Base-by-base conservation (phyloP, 306 rosid species). In the Cicer pinnatifidum region DNA sequence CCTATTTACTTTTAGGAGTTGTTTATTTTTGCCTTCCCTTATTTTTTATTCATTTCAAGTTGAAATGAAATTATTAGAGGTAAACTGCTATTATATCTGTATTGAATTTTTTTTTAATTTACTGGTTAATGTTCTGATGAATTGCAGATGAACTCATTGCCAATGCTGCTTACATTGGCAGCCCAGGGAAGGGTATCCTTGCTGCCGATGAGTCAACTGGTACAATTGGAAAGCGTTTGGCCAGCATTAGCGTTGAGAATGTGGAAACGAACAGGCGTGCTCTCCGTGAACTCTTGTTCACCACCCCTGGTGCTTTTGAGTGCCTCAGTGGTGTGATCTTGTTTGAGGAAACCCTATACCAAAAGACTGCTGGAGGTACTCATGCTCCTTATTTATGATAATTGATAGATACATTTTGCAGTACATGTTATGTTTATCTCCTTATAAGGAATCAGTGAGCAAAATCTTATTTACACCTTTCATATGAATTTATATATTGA, bases 191-290 rank as follows among this genome's bases (percentile, higher is more conserved):
- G 39, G 63, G 63, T 10, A 57, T 57, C 39, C 63, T 57, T 23
- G 63, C 63, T 23, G 39, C 63, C 11, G 63, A 57, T 57, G 63
- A 57, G 15, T 57, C 63, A 10, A 94, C 97, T 0, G 97, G 98
- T 9, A 91, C 98, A 6, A 94, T 94, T 9, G 98, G 98, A 15
- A 94, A 94, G 76, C 97, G 98, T 79, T 73, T 94, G 1, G 64
- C 88, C 5, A 85, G 97, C 88, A 94, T 94, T 58, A 87, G 86
- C 1, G 97, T 91, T 7, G 96, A 89, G 84, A 94, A 94, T 38
- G 69, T 63, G 1, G 98, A 94, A 45, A 45, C 86, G 3, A 94
- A 91, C 81, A 82, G 98, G 76, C 91, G 90, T 2, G 84, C 72
- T 9, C 91, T 91, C 15, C 91, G 98, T 6, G 98, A 94, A 84